Base-by-base conservation (phyloP, 164 flowering plant genomes). In the Nelumbo lutea region DNA sequence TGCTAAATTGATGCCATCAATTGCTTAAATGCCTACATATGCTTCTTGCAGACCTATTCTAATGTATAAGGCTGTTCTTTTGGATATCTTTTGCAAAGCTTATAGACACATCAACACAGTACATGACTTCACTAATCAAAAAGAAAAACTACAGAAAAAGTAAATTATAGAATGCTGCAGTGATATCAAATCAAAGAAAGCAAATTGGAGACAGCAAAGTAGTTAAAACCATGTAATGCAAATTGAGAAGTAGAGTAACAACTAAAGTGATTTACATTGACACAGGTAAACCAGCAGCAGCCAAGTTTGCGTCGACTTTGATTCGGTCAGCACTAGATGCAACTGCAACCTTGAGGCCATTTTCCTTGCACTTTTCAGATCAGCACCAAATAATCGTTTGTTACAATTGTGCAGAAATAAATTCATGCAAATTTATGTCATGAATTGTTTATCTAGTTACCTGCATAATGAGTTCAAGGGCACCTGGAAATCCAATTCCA, bases 241-340 rank as follows among this genome's bases (percentile, higher is more conserved):
- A 60, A 60, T 39, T 61, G 27, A 42, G 47, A 48, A 48, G 41
- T 40, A 68, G 38, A 45, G 10, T 5, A 9, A 42, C 6, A 57
- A 9, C 5, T 58, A 42, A 6, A 52, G 61, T 8, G 59, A 62
- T 96, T 86, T 84, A 95, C 97, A 88, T 76, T 63, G 97, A 84
- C 70, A 84, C 41, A 42, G 90, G 87, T 73, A 95, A 78, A 68
- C 93, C 91, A 70, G 97, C 97, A 71, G 97, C 99, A 70, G 88
- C 88, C 75, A 95, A 79, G 79, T 92, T 95, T 42, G 97, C 97
- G 76, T 95, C 88, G 50, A 95, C 98, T 79, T 92, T 95, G 80
- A 92, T 81, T 39, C 97, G 90, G 78, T 92, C 98, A 77, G 99
- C 99, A 84, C 98, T 95, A 45, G 99, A 95, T 68, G 98, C 99